Evolutionary conservation across 2,329 filamentous ascomycete species (phyloP).

Genomic region (Penicillium sp.): DNA sequence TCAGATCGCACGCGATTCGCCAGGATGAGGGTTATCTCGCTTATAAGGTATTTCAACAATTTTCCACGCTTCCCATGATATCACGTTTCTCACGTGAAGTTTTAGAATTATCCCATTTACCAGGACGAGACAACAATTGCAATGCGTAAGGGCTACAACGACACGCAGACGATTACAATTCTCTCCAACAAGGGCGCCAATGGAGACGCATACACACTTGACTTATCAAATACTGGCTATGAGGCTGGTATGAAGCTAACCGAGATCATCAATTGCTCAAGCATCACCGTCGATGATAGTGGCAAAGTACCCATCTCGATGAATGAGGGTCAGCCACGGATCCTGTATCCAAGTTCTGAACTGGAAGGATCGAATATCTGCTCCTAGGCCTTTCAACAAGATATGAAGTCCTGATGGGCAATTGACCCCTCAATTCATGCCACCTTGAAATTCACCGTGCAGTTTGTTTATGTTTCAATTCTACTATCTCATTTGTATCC

Average conservation of each 20-base stretch:
- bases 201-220: slow-evolving; percentile 31
- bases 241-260: slow-evolving; percentile 27
- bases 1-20: slow-evolving; percentile 52
- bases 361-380: slow-evolving; percentile 18
- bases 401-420: too few species aligned
- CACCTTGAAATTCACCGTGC: too few species aligned
- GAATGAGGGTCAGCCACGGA: slow-evolving; percentile 47
- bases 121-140: slow-evolving; percentile 48
- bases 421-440: too few species aligned
- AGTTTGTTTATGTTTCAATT: too few species aligned
- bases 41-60: slow-evolving; percentile 33
- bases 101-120: slow-evolving; percentile 46
- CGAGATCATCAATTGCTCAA: slow-evolving; percentile 45
- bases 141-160: slow-evolving; percentile 48
- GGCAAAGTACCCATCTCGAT: slow-evolving; percentile 53
- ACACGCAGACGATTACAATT: slow-evolving; percentile 45
- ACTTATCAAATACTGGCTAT: slow-evolving; percentile 30
- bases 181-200: slow-evolving; percentile 48
- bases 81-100: background rate
- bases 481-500: too few species aligned
- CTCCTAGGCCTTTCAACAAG: slow-evolving; percentile 9
- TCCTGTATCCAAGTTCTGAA: slow-evolving; percentile 33
- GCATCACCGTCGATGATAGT: slow-evolving; percentile 45
- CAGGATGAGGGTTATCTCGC: slow-evolving; percentile 44
- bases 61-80: background rate